Evolutionary conservation across 2,329 filamentous ascomycete genomes (phyloP), one percentile per base, ranked within the genome.

Genomic region (Arthroderma sp.): DNA sequence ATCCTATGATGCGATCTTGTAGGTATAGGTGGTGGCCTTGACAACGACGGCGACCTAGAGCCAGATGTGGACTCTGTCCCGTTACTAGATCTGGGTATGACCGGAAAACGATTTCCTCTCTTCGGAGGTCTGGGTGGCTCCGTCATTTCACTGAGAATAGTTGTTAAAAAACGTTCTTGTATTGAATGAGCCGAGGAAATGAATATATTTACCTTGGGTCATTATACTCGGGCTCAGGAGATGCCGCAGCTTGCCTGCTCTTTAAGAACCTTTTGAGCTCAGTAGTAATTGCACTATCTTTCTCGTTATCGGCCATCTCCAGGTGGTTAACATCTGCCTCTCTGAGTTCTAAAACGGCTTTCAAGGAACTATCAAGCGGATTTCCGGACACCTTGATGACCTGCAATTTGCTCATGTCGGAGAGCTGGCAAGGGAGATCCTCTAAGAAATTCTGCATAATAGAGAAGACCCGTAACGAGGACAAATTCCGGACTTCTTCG

Each of bases 371-470:
- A 59, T 79, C 81, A 59, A 96, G 81, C 7, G 88, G 88, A 64
- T 96, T 96, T 49, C 89, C 89, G 58, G 91, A 87, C 37, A 96
- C 82, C 70, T 95, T 95, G 58, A 97, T 78, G 63, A 94, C 87
- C 68, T 91, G 88, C 59, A 97, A 75, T 57, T 89, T 93, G 58
- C 81, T 84, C 87, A 96, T 95, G 62, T 95, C 90, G 56, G 88
- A 89, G 21, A 97, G 74, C 62, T 88, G 91, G 5, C 87, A 74
- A 1, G 91, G 91, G 17, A 97, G 76, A 63, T 91, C 85, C 62
- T 88, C 84, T 64, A 97, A 88, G 59, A 86, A 82, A 69, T 96
- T 96, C 67, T 87, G 88, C 63, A 88, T 86, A 37, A 96, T 81
- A 1, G 90, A 91, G 56, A 97, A 77, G 15, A 96, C 91, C 67